Conservation (phyloP, 768 basidiomycete genomes). For the Scleroderma bovista region DNA sequence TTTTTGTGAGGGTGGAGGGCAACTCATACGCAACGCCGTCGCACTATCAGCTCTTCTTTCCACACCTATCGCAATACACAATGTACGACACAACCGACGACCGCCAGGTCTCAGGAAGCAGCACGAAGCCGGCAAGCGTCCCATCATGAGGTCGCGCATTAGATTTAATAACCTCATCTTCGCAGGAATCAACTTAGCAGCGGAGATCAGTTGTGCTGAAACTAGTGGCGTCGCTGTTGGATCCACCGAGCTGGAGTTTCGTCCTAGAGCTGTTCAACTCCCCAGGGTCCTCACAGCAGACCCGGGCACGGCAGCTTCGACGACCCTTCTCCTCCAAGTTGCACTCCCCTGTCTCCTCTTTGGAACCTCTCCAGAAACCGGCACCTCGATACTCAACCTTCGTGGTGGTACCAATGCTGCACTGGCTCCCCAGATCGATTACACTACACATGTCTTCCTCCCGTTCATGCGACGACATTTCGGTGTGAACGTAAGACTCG, state of each 20-base stretch:
- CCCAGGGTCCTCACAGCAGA: slow-evolving; percentile 41
- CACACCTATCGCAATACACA: slow-evolving; percentile 54
- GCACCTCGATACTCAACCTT: slow-evolving; percentile 46
- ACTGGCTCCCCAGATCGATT: slow-evolving; percentile 72
- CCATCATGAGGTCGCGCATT: not conserved
- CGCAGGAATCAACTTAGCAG: slow-evolving; percentile 60
- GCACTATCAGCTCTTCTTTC: slow-evolving; percentile 59
- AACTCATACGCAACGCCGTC: slow-evolving; percentile 65
- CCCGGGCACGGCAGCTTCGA: slow-evolving; percentile 62
- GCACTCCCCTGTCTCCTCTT: slow-evolving; percentile 67
- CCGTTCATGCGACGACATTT: slow-evolving; percentile 64
- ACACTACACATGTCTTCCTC: slow-evolving; percentile 56
- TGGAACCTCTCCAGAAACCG: slow-evolving; percentile 18
- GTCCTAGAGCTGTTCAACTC: slow-evolving; percentile 40
- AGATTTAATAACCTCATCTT: not conserved
- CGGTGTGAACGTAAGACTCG: slow-evolving; percentile 36
- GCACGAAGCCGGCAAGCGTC: slow-evolving; percentile 54
- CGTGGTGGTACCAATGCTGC: slow-evolving; percentile 70
- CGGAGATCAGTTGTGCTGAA: slow-evolving; percentile 52
- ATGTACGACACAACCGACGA: slow-evolving; percentile 52
- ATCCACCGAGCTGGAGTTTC: slow-evolving; percentile 51
- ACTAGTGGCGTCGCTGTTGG: slow-evolving; percentile 49
- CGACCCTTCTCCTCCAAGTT: slow-evolving; percentile 65
- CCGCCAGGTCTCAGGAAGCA: slow-evolving; percentile 69
- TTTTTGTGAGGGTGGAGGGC: slow-evolving; percentile 56